Percentiles rank a stretch among this genome's conserved stretches.
Conservation (phyloP, 805 yeast species). For the Sugiyamaella boreocaroliniensis region DNA sequence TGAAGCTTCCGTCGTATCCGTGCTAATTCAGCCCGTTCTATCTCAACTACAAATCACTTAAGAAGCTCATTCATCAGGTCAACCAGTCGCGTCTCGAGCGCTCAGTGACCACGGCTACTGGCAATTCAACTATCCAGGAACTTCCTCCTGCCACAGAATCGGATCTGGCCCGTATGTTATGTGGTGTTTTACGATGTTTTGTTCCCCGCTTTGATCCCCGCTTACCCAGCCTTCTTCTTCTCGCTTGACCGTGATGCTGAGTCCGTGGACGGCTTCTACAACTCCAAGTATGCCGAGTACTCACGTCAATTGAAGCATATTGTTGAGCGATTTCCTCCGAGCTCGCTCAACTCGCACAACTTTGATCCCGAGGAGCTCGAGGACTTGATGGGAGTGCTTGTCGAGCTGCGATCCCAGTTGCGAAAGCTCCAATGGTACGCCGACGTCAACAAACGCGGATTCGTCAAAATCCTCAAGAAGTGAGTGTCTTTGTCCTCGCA, state of each 20-base stretch:
- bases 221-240: conserved; percentile 57
- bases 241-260: conserved; percentile 76
- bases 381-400: conserved; percentile 57
- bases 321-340: conserved; percentile 28
- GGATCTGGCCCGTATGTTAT: conserved; percentile 15
- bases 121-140: neutral
- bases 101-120: neutral
- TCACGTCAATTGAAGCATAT: conserved; percentile 52
- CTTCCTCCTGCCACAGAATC: conserved; percentile 2
- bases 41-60: conserved; percentile 78
- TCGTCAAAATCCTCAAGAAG: conserved; percentile 80
- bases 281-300: conserved; percentile 66
- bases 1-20: neutral
- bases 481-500: conserved; percentile 3
- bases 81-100: conserved; percentile 30
- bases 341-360: conserved; percentile 20
- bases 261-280: conserved; percentile 72
- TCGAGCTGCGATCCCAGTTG: conserved; percentile 68
- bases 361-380: conserved; percentile 50
- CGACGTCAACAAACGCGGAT: conserved; percentile 85
- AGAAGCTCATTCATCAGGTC: conserved; percentile 64
- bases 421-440: conserved; percentile 91
- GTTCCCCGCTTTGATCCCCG: neutral
- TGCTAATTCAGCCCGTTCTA: conserved; percentile 44
- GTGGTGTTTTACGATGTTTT: neutral